A percentile compares a stretch with the other conserved stretches of the same genome.
Evolutionary conservation across 768 basidiomycete genomes (phyloP).

Genomic region (Pleurotus salmoneostramineus): DNA sequence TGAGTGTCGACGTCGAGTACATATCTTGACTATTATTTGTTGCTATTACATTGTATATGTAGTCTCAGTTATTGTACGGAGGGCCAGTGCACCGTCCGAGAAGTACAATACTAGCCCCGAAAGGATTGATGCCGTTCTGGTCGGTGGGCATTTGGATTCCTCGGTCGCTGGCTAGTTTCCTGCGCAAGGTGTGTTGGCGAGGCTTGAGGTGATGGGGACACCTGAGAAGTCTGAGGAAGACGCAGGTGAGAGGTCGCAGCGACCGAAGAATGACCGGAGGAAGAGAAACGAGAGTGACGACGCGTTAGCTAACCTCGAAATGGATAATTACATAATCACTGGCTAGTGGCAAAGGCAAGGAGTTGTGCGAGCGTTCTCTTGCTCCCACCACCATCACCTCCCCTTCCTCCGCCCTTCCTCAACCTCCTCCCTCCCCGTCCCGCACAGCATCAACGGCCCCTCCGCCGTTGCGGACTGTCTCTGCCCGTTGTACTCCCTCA

Average conservation of each 20-base stretch:
- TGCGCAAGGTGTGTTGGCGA: neutral
- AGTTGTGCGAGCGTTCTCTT: slow-evolving; percentile 31
- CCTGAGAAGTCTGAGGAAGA: neutral
- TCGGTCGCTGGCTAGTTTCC: neutral
- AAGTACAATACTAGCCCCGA: neutral
- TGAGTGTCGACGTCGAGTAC: neutral
- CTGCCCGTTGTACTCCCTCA: slow-evolving; percentile 19
- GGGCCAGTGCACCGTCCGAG: neutral
- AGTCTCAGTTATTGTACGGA: neutral
- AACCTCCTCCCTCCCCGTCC: slow-evolving; percentile 19
- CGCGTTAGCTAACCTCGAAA: slow-evolving; percentile 1
- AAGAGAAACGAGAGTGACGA: neutral
- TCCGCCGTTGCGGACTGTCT: slow-evolving; percentile 1
- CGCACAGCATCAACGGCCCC: slow-evolving; percentile 1
- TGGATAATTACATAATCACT: slow-evolving; percentile 1
- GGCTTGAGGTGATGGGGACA: neutral
- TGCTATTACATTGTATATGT: too few species aligned
- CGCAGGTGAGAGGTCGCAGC: slow-evolving; percentile 8
- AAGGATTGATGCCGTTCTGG: slow-evolving; percentile 1
- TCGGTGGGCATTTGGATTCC: neutral
- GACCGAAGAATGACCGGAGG: slow-evolving; percentile 10
- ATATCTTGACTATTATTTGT: too few species aligned
- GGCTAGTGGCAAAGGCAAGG: slow-evolving; percentile 3
- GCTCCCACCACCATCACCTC: slow-evolving; percentile 55
- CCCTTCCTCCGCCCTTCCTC: slow-evolving; percentile 18